Base-by-base conservation (phyloP, 2,329 filamentous ascomycete genomes). In the Clathrospora elynae region DNA sequence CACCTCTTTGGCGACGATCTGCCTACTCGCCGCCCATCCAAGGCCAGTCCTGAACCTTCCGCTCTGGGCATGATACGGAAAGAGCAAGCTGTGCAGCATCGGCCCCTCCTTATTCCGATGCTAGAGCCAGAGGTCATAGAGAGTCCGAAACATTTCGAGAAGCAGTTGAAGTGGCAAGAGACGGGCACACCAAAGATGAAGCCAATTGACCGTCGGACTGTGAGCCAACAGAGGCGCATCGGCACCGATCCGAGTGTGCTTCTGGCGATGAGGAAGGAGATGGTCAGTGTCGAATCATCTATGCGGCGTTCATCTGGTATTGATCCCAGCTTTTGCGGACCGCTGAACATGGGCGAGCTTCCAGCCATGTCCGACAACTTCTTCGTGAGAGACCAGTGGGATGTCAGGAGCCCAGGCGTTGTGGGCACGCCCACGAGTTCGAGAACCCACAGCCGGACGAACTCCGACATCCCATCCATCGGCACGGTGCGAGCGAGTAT, bases 291-390 rank as follows among this genome's bases (percentile, higher is more conserved):
- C 4, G 36, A 39, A 13, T 40, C 40, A 4, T 39, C 36, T 5
- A 16, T 54, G 31, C 49, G 38, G 12, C 44, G 38, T n/a, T 54
- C 54, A 3, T 37, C 38, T 19, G 46, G 45, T n/a, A 11, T 42
- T 3, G 46, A 41, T 13, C 14, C 25, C 6, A 12, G 12, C 2
- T 44, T 51, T 7, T 42, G 35, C 18, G 24, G 33, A 8, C 36
- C 36, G 16, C 35, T 24, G 10, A 34, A 51, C 26, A 26, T 40
- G 19, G 45, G 38, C 28, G 49, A 40, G 29, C 23, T 44, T 6
- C 40, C 33, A 9, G 24, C 29, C 1, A 44, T 45, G 26, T 30
- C 40, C 6, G 32, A 31, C 10, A 32, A 13, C 5, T 23, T 38
- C 11, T 39, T 36, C 11, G 13, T 23, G 11, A 25, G 22, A 8